phyloP scores from a whole-genome alignment of 2,329 filamentous ascomycete species.

The Penicillium sclerotiorum region DNA sequence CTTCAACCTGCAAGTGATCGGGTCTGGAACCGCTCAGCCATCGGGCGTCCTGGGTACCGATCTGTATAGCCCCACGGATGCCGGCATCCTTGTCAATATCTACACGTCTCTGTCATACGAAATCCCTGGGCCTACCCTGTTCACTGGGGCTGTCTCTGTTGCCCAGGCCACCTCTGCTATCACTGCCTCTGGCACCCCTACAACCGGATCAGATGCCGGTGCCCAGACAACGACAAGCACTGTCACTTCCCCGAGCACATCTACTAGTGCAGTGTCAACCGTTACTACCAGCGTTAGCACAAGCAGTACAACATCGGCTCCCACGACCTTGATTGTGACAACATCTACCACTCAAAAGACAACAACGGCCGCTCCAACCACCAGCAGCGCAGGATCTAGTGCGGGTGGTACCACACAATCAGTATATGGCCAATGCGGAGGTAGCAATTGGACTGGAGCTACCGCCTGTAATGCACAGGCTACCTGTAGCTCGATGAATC shows the following conservation, averaged over 20 bases:
- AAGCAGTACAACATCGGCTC: neutral
- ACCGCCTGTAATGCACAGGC: slow-evolving; percentile 17
- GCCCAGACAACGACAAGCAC: neutral
- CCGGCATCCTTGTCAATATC: slow-evolving; percentile 61
- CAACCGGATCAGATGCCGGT: slow-evolving; percentile 11
- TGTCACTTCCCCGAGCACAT: neutral
- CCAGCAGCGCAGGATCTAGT: neutral
- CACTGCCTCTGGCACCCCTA: slow-evolving; percentile 20
- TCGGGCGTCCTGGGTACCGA: slow-evolving; percentile 53
- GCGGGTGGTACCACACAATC: slow-evolving; percentile 16
- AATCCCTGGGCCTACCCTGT: slow-evolving; percentile 53
- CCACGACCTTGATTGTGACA: slow-evolving; percentile 1
- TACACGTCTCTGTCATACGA: slow-evolving; percentile 56
- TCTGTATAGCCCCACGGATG: slow-evolving; percentile 58
- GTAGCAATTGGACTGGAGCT: slow-evolving; percentile 16
- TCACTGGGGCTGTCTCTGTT: slow-evolving; percentile 23
- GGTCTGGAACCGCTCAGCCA: slow-evolving; percentile 50
- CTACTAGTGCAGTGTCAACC: neutral
- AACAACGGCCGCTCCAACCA: neutral
- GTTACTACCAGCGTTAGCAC: neutral
- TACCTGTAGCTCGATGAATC: slow-evolving; percentile 17
- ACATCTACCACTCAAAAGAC: neutral
- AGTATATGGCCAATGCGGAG: slow-evolving; percentile 23
- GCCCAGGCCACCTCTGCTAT: slow-evolving; percentile 16
- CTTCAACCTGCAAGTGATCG: slow-evolving; percentile 61